Percentiles rank a stretch among this genome's conserved stretches.
These are phyloP conservation scores for Skeletonema tropicum DNA, from an alignment of 108 stramenopile species.

Conservation along the genomic window DNA sequence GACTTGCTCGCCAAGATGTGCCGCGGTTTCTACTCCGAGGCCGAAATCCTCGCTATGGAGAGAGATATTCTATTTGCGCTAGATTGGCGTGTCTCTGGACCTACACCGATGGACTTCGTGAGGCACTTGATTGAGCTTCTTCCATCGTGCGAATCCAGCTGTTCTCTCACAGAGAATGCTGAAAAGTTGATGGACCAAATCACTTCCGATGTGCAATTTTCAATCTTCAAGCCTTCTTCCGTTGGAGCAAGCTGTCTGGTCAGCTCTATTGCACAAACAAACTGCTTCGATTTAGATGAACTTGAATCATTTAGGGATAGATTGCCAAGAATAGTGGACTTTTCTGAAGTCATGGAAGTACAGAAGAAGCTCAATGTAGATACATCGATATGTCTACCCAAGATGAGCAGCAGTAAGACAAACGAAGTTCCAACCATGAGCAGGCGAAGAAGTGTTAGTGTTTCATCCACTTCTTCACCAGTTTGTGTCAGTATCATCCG, in stretches of 20 bases:
- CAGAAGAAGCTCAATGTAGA: slow-evolving; percentile 1
- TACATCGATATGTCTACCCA: neutral
- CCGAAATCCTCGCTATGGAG: slow-evolving; percentile 41
- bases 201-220: slow-evolving; percentile 13
- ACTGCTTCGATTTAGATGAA: neutral
- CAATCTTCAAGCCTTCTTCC: neutral
- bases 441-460: neutral
- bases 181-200: slow-evolving; percentile 22
- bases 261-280: neutral
- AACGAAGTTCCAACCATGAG: neutral
- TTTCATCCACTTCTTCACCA: slow-evolving; percentile 1
- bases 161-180: neutral
- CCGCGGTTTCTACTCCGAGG: slow-evolving; percentile 28
- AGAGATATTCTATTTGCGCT: slow-evolving; percentile 43
- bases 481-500: neutral
- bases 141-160: neutral
- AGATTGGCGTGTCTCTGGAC: slow-evolving; percentile 43
- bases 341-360: neutral
- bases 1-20: slow-evolving; percentile 36
- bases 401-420: neutral
- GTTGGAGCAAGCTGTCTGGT: slow-evolving; percentile 2
- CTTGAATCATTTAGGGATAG: neutral
- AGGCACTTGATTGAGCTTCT: slow-evolving; percentile 33
- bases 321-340: neutral
- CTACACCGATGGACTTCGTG: slow-evolving; percentile 48